phyloP scores from a whole-genome alignment of 306 rosid genomes.

The Vigna mungo region DNA sequence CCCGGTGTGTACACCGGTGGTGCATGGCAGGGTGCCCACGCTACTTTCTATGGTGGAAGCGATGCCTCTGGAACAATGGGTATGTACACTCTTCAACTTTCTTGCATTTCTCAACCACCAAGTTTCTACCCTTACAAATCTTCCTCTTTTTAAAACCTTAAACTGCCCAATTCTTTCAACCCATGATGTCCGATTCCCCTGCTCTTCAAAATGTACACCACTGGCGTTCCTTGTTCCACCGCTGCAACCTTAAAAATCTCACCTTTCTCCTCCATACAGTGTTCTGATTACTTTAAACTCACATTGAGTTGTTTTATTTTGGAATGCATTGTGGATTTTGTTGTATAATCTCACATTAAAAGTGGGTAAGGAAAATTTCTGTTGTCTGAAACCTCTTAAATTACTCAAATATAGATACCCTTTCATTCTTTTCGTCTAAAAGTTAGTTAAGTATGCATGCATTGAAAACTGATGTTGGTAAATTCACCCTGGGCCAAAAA shows the following conservation, averaged over 20 bases:
- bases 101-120: background rate
- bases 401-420: too few relatives aligned
- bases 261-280: background rate
- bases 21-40: conserved; percentile 79
- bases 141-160: background rate
- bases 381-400: too few relatives aligned
- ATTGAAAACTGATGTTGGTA: too few relatives aligned
- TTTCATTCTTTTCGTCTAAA: too few relatives aligned
- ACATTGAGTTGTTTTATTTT: too few relatives aligned
- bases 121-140: too few relatives aligned
- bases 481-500: too few relatives aligned
- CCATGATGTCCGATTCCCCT: background rate
- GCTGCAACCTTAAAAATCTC: background rate
- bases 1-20: conserved; percentile 76
- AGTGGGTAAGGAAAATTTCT: too few relatives aligned
- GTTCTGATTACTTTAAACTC: too few relatives aligned
- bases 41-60: conserved; percentile 92
- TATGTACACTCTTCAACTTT: background rate
- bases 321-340: too few relatives aligned
- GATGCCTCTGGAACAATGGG: conserved; percentile 96
- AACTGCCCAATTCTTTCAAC: background rate
- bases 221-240: background rate
- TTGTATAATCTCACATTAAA: too few relatives aligned
- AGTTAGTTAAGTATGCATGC: too few relatives aligned
- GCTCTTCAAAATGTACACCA: conserved; percentile 2